Percentiles rank a stretch among this genome's conserved stretches.
Conservation (phyloP, 2,329 filamentous ascomycete species). For the Penicillium hesseltinei region DNA sequence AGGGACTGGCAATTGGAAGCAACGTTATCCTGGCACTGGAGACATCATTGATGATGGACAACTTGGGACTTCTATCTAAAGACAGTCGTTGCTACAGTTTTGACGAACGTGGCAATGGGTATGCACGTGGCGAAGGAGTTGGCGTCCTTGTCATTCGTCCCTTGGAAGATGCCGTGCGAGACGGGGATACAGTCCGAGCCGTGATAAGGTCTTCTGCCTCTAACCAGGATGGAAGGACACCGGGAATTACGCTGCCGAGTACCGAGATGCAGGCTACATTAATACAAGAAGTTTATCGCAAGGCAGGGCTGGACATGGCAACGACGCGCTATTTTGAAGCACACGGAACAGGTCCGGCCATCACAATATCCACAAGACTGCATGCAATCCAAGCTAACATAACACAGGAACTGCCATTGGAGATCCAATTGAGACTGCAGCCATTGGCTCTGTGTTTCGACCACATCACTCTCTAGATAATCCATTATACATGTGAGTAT, state of each 20-base stretch:
- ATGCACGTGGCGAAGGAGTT: slow-evolving; percentile 9
- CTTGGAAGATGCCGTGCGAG: slow-evolving; percentile 39
- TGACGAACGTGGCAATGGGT: slow-evolving; percentile 36
- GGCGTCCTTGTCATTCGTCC: slow-evolving; percentile 32
- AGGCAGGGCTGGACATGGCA: slow-evolving; percentile 15
- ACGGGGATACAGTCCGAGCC: slow-evolving; percentile 42
- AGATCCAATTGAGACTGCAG: background rate
- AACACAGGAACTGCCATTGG: slow-evolving; percentile 7
- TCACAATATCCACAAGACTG: slow-evolving; percentile 23
- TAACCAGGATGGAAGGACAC: slow-evolving; percentile 46
- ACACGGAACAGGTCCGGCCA: slow-evolving; percentile 40
- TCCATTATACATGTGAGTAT: background rate
- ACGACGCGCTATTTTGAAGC: slow-evolving; percentile 8
- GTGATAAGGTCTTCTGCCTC: slow-evolving; percentile 37
- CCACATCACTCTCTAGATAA: background rate
- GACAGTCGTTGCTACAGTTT: slow-evolving; percentile 11
- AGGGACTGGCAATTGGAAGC: background rate
- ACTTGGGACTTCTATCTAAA: slow-evolving; percentile 6
- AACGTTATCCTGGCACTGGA: background rate
- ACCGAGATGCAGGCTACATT: slow-evolving; percentile 25
- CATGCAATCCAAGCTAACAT: slow-evolving; percentile 7
- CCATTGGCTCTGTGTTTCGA: background rate
- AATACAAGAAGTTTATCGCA: slow-evolving; percentile 24
- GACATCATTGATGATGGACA: slow-evolving; percentile 6
- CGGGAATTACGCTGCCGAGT: slow-evolving; percentile 43